Evolutionary conservation across 2,329 filamentous ascomycete species (phyloP).

Genomic region (Fusarium succisae): DNA sequence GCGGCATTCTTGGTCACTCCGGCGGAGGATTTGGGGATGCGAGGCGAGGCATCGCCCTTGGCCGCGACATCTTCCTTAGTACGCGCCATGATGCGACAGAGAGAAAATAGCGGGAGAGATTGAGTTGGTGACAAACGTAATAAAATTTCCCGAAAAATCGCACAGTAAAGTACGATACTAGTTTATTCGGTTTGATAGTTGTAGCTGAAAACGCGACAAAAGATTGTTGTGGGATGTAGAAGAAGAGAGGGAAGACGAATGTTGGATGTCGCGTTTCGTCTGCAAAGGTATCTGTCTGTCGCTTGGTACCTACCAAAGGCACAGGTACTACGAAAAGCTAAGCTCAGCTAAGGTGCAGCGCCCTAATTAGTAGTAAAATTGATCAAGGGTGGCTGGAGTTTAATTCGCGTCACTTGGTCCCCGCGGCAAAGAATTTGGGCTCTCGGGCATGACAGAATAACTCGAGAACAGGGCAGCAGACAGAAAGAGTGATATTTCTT

Average conservation of each 20-base stretch:
- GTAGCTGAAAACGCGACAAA: not conserved
- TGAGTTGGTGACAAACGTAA: not conserved
- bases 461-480: not conserved
- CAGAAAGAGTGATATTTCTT: not conserved
- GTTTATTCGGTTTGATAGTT: not conserved
- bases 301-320: not conserved
- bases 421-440: not conserved
- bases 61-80: conserved; percentile 45
- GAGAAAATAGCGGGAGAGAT: not conserved
- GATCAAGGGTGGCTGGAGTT: conserved; percentile 31
- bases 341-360: not conserved
- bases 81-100: conserved; percentile 43
- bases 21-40: conserved; percentile 44
- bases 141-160: conserved; percentile 27
- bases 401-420: conserved; percentile 4
- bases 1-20: conserved; percentile 53
- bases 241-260: conserved; percentile 5
- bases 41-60: conserved; percentile 29
- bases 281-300: not conserved
- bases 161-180: not conserved
- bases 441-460: conserved; percentile 18
- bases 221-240: conserved; percentile 11
- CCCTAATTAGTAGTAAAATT: not conserved
- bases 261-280: conserved; percentile 12
- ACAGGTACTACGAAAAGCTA: not conserved